Evolutionary conservation across 169 alveolate genomes (phyloP), one percentile per base, ranked within the genome.

Genomic region (Plasmodium vivax): DNA sequence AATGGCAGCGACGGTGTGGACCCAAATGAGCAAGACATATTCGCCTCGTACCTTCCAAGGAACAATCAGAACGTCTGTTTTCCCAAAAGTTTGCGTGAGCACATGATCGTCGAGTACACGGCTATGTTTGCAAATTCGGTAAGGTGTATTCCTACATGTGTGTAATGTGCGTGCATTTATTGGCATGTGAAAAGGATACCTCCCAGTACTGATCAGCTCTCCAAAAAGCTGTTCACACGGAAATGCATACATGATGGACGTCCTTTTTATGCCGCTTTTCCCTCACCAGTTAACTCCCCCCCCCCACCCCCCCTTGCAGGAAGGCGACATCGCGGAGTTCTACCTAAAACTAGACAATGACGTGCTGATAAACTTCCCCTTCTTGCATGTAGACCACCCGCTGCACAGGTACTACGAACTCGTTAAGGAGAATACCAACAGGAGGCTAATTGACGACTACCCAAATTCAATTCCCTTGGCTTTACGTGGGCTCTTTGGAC

Each of bases 361-460:
- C 0, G n/a, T 87, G n/a, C 32, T 87, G 58, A 77, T 87, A 56
- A 71, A 87, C 58, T 87, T 87, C 43, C 93, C 93, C 14, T 87
- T 87, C 27, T 14, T 87, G 30, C 93, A 75, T 87, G 93, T 87
- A 12, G 93, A 87, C 51, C 93, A 87, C 38, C 93, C 93, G 34
- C 68, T 87, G 10, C 93, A 87, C 32, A 47, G 43, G 16, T 87
- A 87, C 68, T 87, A 87, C 41, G 56, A 87, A 77, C 82, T 56
- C 45, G 62, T 87, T 71, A 87, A 87, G 80, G 19, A 34, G 47
- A 87, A 87, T 56, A 56, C 93, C 19, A 87, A 41, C 0, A 77
- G 81, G 43, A 62, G 93, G 41, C 56, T 87, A 23, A 51, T 71
- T 51, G 74, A 51, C 8, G 34, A 23, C 12, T 75, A 58, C 68